Conservation (phyloP, 2,329 filamentous ascomycete genomes). For the Ilyonectria mors-panacis region DNA sequence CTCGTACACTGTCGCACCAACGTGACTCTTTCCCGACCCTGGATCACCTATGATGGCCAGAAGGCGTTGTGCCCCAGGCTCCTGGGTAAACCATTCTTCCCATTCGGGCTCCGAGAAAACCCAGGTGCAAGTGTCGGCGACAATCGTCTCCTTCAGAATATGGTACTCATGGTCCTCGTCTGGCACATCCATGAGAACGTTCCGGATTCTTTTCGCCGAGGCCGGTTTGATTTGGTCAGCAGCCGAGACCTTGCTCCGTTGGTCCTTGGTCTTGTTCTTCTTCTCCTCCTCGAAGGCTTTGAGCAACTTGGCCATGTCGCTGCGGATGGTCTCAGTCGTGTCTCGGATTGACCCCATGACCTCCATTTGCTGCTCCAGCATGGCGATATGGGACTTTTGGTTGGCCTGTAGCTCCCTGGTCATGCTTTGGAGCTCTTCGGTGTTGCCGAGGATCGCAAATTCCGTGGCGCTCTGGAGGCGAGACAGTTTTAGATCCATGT, state of each 20-base stretch:
- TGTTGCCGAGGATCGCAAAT: conserved; percentile 53
- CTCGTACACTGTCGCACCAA: conserved; percentile 46
- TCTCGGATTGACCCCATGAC: conserved; percentile 47
- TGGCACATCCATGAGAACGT: conserved; percentile 40
- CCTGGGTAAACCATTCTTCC: conserved; percentile 46
- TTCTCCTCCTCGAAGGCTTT: conserved; percentile 44
- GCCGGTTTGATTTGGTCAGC: conserved; percentile 42
- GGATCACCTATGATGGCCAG: conserved; percentile 50
- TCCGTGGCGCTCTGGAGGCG: conserved; percentile 52
- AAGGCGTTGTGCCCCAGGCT: conserved; percentile 22
- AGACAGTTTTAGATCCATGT: conserved; percentile 47
- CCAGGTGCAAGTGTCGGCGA: conserved; percentile 52
- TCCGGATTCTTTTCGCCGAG: conserved; percentile 42
- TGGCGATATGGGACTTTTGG: conserved; percentile 42
- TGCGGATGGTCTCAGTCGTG: conserved; percentile 46
- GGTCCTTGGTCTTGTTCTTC: conserved; percentile 31
- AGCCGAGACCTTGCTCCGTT: conserved; percentile 34
- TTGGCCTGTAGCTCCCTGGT: conserved; percentile 45
- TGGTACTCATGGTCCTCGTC: conserved; percentile 47
- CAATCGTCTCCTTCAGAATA: conserved; percentile 47
- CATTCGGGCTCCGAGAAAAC: conserved; percentile 47
- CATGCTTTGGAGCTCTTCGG: conserved; percentile 50
- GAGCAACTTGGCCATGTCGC: conserved; percentile 48
- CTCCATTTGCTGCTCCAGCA: conserved; percentile 46
- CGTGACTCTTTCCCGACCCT: conserved; percentile 53